phyloP scores from a whole-genome alignment of 768 basidiomycete species.

The Nevesoporus exiguus region DNA sequence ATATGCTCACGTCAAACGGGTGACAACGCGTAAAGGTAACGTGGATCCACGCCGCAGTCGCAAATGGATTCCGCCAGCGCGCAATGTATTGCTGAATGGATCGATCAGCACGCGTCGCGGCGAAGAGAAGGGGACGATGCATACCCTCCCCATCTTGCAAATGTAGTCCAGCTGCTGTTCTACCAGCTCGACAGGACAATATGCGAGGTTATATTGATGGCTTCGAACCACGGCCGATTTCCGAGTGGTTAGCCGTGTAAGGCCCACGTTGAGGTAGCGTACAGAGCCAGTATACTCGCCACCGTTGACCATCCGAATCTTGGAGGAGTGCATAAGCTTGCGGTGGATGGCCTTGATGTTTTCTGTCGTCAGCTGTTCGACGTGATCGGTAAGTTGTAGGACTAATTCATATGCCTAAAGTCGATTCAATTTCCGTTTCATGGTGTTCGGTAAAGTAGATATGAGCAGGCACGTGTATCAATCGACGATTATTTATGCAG shows the following conservation, averaged over 20 bases:
- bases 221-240: conserved; percentile 31
- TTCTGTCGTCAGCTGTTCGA: conserved; percentile 27
- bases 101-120: not conserved
- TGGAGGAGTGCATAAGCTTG: conserved; percentile 32
- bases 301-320: conserved; percentile 23
- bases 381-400: conserved; percentile 21
- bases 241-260: conserved; percentile 27
- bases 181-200: conserved; percentile 28
- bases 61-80: conserved; percentile 36
- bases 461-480: not conserved
- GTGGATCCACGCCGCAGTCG: conserved; percentile 36
- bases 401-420: conserved; percentile 25
- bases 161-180: conserved; percentile 35
- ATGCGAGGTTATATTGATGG: conserved; percentile 33
- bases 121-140: not conserved
- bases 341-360: conserved; percentile 28
- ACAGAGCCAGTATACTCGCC: conserved; percentile 8
- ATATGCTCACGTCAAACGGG: conserved; percentile 30
- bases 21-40: conserved; percentile 35
- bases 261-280: conserved; percentile 30
- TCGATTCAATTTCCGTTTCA: not conserved
- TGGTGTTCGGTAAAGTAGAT: not conserved
- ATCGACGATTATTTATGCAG: not conserved
- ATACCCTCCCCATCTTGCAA: conserved; percentile 33
- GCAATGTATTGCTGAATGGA: conserved; percentile 16